phyloP scores from a whole-genome alignment of 768 basidiomycete genomes.

The Collybia nuda region DNA sequence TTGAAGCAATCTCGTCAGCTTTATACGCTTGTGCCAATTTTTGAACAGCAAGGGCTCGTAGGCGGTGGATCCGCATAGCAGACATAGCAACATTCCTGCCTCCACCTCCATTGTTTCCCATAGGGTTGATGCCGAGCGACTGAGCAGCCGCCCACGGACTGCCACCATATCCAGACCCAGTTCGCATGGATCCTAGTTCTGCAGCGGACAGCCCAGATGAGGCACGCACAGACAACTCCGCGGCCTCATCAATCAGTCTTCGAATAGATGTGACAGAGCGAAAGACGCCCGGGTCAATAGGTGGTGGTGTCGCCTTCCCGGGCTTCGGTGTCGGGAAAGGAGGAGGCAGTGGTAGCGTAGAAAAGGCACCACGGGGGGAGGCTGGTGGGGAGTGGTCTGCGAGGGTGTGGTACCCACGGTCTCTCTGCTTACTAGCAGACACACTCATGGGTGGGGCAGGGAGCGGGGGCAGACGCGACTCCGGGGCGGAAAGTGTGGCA shows the following conservation, averaged over 20 bases:
- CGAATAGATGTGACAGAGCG: constrained; percentile 74
- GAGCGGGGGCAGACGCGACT: constrained; percentile 36
- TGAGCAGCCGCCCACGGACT: constrained; percentile 66
- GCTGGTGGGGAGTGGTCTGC: constrained; percentile 46
- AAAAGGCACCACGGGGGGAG: constrained; percentile 35
- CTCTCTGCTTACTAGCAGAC: constrained; percentile 34
- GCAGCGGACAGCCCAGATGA: constrained; percentile 80
- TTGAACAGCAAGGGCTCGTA: constrained; percentile 81
- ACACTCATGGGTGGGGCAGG: constrained; percentile 24
- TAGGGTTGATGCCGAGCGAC: constrained; percentile 59
- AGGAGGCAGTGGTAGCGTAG: constrained; percentile 39
- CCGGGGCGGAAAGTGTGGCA: constrained; percentile 51
- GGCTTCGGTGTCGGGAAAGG: constrained; percentile 55
- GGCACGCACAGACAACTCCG: constrained; percentile 85
- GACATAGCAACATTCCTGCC: constrained; percentile 84
- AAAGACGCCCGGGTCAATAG: constrained; percentile 89
- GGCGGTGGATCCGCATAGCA: constrained; percentile 76
- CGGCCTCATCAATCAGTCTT: constrained; percentile 83
- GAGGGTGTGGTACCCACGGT: constrained; percentile 44
- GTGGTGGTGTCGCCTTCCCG: constrained; percentile 75
- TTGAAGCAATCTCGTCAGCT: constrained; percentile 87
- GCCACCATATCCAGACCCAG: constrained; percentile 36
- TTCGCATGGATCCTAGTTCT: constrained; percentile 67
- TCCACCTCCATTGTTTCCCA: constrained; percentile 46
- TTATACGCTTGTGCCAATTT: constrained; percentile 86